Evolutionary conservation across 1,284 basidiomycete genomes (phyloP).

Genomic region (Puccinia triticina): DNA sequence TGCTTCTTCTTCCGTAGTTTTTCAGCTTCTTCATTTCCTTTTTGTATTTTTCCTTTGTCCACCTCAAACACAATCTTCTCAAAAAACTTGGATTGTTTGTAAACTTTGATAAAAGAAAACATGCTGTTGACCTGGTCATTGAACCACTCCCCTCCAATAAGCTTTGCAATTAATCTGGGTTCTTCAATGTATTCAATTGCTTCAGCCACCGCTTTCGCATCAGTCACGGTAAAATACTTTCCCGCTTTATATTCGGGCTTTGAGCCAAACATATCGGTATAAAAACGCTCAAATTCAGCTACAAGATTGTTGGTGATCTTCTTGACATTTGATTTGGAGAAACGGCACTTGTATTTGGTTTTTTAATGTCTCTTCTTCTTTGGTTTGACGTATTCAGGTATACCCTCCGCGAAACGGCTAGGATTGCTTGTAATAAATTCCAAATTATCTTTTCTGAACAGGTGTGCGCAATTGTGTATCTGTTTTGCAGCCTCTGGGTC

Average conservation of each 20-base stretch:
- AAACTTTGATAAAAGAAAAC: background rate
- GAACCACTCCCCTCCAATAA: conserved; percentile 15
- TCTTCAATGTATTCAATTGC: background rate
- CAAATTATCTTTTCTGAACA: conserved; percentile 11
- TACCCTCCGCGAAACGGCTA: background rate
- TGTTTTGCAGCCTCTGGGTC: too few species aligned
- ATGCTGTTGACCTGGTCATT: background rate
- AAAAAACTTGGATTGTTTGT: background rate
- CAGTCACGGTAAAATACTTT: background rate
- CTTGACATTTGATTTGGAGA: background rate
- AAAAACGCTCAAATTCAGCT: background rate
- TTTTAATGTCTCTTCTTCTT: background rate
- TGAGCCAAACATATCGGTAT: background rate
- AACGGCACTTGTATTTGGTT: background rate
- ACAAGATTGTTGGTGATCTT: background rate
- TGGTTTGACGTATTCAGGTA: background rate
- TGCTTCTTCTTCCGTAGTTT: background rate
- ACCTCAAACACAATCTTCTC: background rate
- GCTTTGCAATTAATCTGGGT: background rate
- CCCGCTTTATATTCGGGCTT: background rate
- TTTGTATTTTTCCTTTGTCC: background rate
- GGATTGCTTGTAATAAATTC: background rate
- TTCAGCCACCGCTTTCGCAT: background rate
- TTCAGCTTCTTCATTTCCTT: background rate
- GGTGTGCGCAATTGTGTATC: background rate